Percentiles rank a stretch among this genome's conserved stretches.
These are phyloP conservation scores for Mrakia frigida DNA, from an alignment of 768 basidiomycete species.

Conservation along the genomic window DNA sequence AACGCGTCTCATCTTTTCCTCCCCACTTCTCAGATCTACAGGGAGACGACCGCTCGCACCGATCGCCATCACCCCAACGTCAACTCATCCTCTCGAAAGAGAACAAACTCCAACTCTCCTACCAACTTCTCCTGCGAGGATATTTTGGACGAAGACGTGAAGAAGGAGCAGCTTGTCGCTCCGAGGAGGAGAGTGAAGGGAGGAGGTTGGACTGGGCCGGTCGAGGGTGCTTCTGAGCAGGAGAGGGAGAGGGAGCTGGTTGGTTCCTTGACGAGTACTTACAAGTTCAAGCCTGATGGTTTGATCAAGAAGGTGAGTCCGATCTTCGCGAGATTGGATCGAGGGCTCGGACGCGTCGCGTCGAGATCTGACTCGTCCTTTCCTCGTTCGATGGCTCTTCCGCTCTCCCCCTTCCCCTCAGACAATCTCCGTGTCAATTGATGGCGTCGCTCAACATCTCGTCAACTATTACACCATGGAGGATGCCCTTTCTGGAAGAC, in stretches of 20 bases:
- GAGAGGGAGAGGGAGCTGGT: slow-evolving; percentile 74
- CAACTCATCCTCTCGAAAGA: too few species aligned
- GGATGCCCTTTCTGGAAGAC: slow-evolving; percentile 81
- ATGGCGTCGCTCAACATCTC: slow-evolving; percentile 80
- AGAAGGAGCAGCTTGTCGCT: background rate
- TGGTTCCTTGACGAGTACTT: slow-evolving; percentile 84
- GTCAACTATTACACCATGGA: slow-evolving; percentile 92
- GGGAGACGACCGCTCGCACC: background rate
- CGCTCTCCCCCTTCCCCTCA: slow-evolving; percentile 40
- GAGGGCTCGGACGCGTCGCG: background rate
- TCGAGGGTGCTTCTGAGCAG: slow-evolving; percentile 48
- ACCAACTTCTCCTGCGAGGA: too few species aligned
- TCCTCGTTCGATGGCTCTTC: background rate
- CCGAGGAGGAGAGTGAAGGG: background rate
- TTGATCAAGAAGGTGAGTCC: slow-evolving; percentile 92
- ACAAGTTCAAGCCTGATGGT: slow-evolving; percentile 87
- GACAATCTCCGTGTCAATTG: slow-evolving; percentile 87
- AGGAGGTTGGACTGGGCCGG: background rate
- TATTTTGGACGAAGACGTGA: too few species aligned
- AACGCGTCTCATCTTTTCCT: background rate
- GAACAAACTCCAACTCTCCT: background rate
- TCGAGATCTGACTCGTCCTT: too few species aligned
- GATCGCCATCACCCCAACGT: background rate
- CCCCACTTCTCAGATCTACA: background rate
- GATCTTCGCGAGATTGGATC: too few species aligned